These are phyloP conservation scores for Chaetomiaceae sp. DNA, from an alignment of 2,329 filamentous ascomycete genomes.

Conservation along the genomic window DNA sequence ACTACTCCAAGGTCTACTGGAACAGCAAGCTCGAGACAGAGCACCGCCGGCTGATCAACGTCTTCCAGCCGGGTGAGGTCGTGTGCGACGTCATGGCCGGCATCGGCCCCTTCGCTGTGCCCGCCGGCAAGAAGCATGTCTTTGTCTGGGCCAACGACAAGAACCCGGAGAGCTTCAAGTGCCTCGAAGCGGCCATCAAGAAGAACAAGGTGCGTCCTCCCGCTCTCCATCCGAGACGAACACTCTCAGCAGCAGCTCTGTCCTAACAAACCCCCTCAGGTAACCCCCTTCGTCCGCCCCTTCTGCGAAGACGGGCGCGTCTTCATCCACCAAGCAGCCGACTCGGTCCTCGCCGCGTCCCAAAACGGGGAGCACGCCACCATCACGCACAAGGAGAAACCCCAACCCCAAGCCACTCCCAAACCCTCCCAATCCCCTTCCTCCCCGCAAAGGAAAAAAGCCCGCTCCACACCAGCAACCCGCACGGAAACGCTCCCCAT, in stretches of 20 bases:
- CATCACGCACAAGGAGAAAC: constrained; percentile 41
- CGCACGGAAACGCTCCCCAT: constrained; percentile 43
- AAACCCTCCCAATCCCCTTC: constrained; percentile 18
- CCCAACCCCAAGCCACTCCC: not conserved
- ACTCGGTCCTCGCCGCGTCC: constrained; percentile 51
- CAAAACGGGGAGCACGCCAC: constrained; percentile 49
- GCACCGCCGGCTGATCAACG: constrained; percentile 70
- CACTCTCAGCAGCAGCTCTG: not conserved
- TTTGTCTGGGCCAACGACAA: constrained; percentile 98
- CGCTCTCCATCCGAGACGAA: not conserved
- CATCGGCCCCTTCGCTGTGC: constrained; percentile 90
- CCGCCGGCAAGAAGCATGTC: constrained; percentile 81
- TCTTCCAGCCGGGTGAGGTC: constrained; percentile 79
- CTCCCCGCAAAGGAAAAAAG: not conserved
- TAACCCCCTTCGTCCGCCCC: constrained; percentile 64
- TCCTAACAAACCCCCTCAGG: constrained; percentile 35
- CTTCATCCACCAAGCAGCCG: constrained; percentile 71
- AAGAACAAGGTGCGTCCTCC: constrained; percentile 66
- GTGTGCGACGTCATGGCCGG: constrained; percentile 97
- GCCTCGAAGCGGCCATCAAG: constrained; percentile 63
- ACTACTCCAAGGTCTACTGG: constrained; percentile 98
- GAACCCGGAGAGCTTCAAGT: constrained; percentile 80
- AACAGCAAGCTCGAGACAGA: constrained; percentile 88
- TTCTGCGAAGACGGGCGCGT: constrained; percentile 77
- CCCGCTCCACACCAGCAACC: too few relatives aligned